These are phyloP conservation scores for Staphylotrichum tortipilum DNA, from an alignment of 495 filamentous ascomycete species.

Conservation along the genomic window DNA sequence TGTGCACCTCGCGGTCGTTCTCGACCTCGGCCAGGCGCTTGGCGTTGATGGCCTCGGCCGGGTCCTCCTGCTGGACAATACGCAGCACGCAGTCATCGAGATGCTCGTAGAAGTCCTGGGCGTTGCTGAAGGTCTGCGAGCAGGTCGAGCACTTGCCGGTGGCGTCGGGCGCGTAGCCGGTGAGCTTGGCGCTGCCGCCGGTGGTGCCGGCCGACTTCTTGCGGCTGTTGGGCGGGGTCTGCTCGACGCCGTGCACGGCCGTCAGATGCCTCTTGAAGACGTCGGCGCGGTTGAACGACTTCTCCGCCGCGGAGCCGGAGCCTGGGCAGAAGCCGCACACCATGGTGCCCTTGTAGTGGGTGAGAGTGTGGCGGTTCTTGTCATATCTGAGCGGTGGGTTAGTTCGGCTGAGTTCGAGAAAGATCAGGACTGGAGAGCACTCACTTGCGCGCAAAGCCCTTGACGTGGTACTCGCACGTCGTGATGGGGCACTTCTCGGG, in stretches of 20 bases:
- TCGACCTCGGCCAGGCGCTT: slow-evolving; percentile 72
- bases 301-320: slow-evolving; percentile 85
- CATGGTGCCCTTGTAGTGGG: slow-evolving; percentile 99
- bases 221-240: slow-evolving; percentile 91
- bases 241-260: slow-evolving; percentile 89
- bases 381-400: slow-evolving; percentile 50
- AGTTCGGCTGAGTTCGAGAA: neutral
- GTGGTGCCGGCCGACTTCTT: slow-evolving; percentile 53
- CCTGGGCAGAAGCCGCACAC: slow-evolving; percentile 97
- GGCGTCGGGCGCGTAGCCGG: slow-evolving; percentile 59
- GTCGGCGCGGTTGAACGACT: slow-evolving; percentile 97
- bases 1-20: slow-evolving; percentile 69
- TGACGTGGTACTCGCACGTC: slow-evolving; percentile 90
- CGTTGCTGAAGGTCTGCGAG: slow-evolving; percentile 79
- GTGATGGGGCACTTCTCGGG: slow-evolving; percentile 96
- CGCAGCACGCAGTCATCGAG: slow-evolving; percentile 96
- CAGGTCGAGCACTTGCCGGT: slow-evolving; percentile 97
- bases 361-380: slow-evolving; percentile 94
- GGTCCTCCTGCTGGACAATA: slow-evolving; percentile 95
- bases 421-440: neutral
- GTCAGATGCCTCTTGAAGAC: slow-evolving; percentile 98
- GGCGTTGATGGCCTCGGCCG: slow-evolving; percentile 92
- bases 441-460: slow-evolving; percentile 85
- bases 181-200: slow-evolving; percentile 45
- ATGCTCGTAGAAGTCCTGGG: slow-evolving; percentile 99